Percentiles rank a stretch among this genome's conserved stretches.
Evolutionary conservation across 441 rosid species (phyloP).

Genomic region (Gossypium gossypioides): DNA sequence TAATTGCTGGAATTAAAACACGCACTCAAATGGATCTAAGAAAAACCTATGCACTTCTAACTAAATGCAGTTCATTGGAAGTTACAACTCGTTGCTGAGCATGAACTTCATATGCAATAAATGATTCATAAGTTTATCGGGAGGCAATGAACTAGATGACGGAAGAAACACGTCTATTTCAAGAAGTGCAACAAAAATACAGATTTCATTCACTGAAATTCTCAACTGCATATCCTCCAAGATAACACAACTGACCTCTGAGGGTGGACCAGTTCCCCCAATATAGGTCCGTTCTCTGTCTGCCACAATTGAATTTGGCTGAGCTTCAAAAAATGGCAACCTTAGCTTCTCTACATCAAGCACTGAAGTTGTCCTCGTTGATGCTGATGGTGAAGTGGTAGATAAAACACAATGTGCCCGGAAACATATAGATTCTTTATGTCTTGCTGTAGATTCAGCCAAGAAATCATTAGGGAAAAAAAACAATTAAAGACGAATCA

Average conservation of each 20-base stretch:
- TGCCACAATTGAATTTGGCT: slow-evolving; percentile 36
- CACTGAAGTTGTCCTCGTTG: slow-evolving; percentile 27
- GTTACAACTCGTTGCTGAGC: background rate
- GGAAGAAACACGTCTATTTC: background rate
- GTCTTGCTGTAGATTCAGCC: slow-evolving; percentile 48
- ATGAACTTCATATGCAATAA: background rate
- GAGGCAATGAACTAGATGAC: background rate
- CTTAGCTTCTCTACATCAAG: slow-evolving; percentile 75
- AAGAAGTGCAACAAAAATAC: background rate
- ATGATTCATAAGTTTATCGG: background rate
- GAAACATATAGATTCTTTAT: slow-evolving; percentile 38
- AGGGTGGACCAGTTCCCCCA: slow-evolving; percentile 38
- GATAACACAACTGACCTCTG: slow-evolving; percentile 39
- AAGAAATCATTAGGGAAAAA: slow-evolving; percentile 13
- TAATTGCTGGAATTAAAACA: background rate
- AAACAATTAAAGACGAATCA: background rate
- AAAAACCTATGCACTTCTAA: background rate
- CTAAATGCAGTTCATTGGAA: background rate
- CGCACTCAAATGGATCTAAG: background rate
- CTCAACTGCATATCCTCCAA: background rate
- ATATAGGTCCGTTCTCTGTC: slow-evolving; percentile 54
- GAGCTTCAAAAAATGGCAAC: slow-evolving; percentile 56
- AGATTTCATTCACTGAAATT: background rate
- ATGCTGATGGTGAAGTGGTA: slow-evolving; percentile 38
- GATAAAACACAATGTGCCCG: slow-evolving; percentile 65